Percentiles rank a stretch among this genome's conserved stretches.
phyloP scores from a whole-genome alignment of 2,329 filamentous ascomycete species.

The Aspergillus awamori region DNA sequence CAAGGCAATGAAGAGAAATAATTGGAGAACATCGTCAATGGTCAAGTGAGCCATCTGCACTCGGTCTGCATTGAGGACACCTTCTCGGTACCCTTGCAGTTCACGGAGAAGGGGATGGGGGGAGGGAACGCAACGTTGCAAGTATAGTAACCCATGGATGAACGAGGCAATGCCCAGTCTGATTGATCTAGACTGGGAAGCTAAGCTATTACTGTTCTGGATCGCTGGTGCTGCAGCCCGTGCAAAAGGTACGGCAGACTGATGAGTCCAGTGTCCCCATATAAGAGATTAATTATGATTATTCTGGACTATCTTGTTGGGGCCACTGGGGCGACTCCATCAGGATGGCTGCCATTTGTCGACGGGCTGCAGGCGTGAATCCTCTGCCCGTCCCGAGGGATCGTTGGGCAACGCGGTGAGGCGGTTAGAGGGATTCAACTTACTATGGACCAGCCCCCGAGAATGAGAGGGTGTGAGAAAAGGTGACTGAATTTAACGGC shows the following conservation, averaged over 20 bases:
- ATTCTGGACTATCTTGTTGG: neutral
- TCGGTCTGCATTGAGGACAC: neutral
- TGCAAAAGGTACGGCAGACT: slow-evolving; percentile 4
- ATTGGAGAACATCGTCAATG: neutral
- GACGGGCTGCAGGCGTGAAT: neutral
- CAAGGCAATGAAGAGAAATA: neutral
- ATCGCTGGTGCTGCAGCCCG: slow-evolving; percentile 4
- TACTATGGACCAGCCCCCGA: slow-evolving; percentile 12
- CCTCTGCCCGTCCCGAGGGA: slow-evolving; percentile 10
- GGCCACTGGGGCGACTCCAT: slow-evolving; percentile 17
- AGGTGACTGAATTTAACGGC: too few relatives aligned
- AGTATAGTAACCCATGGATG: slow-evolving; percentile 1
- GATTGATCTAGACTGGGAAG: neutral
- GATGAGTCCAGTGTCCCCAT: neutral
- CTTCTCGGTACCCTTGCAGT: slow-evolving; percentile 5
- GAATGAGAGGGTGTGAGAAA: neutral
- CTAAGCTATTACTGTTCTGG: neutral
- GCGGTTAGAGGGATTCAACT: slow-evolving; percentile 16
- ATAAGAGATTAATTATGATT: too few relatives aligned
- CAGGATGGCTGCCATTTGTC: slow-evolving; percentile 20
- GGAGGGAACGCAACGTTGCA: slow-evolving; percentile 1
- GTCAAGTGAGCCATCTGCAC: neutral
- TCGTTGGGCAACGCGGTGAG: slow-evolving; percentile 27
- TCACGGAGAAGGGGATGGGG: too few relatives aligned
- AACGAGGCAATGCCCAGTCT: too few relatives aligned